phyloP scores from a whole-genome alignment of 257 asterid species.

The Primulina tabacum region DNA sequence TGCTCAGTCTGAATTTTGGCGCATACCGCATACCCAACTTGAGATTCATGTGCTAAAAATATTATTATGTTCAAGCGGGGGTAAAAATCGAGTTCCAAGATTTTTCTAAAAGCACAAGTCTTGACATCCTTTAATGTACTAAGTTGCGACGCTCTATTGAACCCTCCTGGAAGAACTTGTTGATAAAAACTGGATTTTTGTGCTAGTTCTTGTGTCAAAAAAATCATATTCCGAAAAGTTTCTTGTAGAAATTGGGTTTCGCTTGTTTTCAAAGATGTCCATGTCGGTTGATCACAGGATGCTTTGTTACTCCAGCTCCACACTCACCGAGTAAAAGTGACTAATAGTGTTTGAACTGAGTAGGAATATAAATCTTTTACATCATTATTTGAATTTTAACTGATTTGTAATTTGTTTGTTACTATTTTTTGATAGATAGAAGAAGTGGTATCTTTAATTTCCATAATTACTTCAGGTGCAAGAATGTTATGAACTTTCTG shows the following conservation, averaged over 20 bases:
- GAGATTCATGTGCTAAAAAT: neutral
- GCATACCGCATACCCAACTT: neutral
- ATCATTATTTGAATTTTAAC: neutral
- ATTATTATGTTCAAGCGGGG: neutral
- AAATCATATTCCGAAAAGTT: neutral
- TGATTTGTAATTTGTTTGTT: too few relatives aligned
- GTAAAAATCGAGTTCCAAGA: neutral
- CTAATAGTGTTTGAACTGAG: slow-evolving; percentile 7
- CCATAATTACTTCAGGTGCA: slow-evolving; percentile 37
- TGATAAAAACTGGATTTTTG: slow-evolving; percentile 20
- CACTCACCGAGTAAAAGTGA: neutral
- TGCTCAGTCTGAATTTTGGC: neutral
- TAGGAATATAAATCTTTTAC: slow-evolving; percentile 2
- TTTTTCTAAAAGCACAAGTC: neutral
- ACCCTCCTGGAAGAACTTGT: neutral
- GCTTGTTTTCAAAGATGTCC: neutral
- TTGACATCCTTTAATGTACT: neutral
- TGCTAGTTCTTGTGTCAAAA: slow-evolving; percentile 6
- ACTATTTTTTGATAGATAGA: neutral
- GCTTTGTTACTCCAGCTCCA: neutral
- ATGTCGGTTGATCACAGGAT: slow-evolving; percentile 10
- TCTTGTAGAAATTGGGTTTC: neutral
- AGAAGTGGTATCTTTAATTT: neutral
- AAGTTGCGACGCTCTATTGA: neutral
- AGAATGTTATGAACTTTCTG: slow-evolving; percentile 57